Evolutionary conservation across 116 monocot genomes (phyloP), one percentile per base, ranked within the genome.

Genomic region (Trichopus zeylanicus): DNA sequence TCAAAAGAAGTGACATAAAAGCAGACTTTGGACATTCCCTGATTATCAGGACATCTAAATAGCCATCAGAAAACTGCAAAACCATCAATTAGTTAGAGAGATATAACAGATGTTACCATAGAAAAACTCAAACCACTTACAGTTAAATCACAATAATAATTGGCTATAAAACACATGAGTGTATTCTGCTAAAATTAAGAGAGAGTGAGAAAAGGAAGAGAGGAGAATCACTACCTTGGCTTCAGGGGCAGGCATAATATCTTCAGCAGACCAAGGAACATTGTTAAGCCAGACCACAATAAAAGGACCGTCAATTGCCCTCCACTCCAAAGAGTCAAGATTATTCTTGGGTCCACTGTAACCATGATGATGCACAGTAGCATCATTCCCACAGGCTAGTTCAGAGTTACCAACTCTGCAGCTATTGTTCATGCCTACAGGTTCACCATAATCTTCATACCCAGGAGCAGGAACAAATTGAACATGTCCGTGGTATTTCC

Each of bases 31-130:
- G 63, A 65, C 93, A 89, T 13, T 89, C 93, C 61, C 67, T 78
- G 33, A 80, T 47, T 34, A 94, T 51, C 42, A 83, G 63, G 60
- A 83, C 75, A 67, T 94, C 93, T 49, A 86, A 64, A 64, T 67
- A 94, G 55, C 93, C 93, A 76, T 94, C 93, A 31, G 93, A 80
- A 63, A 94, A 94, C 93, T 94, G 74, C 61, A 86, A 20, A 21
- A 49, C 8, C 22, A 49, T 42, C 42, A 42, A 42, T n/a, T 42
- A 42, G 42, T 4, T 4, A 16, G 42, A 42, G n/a, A 0, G n/a
- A 42, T n/a, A n/a, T 35, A 35, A 35, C 10, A 6, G 10, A 35
- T 6, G 34, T 6, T 35, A 35, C 34, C 10, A 35, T 35, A 35
- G 5, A 35, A 35, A 5, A 6, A 35, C 34, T 35, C n/a, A n/a